Base-by-base conservation (phyloP, 1,284 basidiomycete genomes). In the Cerioporus squamosus region DNA sequence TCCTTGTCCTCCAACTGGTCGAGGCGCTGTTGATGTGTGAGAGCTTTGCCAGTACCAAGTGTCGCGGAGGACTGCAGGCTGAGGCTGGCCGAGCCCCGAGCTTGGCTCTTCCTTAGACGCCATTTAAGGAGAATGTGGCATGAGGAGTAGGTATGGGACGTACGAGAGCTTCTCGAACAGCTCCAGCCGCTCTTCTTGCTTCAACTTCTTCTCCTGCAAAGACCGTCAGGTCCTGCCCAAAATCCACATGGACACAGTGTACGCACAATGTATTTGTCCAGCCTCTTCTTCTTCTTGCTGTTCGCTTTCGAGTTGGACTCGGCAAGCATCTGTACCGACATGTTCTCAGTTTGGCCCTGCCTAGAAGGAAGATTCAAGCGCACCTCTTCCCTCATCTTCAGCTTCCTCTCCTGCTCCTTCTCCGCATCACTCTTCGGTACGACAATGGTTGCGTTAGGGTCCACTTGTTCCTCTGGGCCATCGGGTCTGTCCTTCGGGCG, bases 181-280 rank as follows among this genome's bases (percentile, higher is more conserved):
- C 20, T 80, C 71, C 2, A 84, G 69, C 45, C 92, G 83, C 63
- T 93, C 91, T 66, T 95, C 93, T 71, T 93, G 91, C 74, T 89
- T 91, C 47, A 95, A 75, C 73, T 94, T 94, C 74, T 94, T 94
- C 53, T 92, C 89, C 91, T 94, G 64, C 22, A 59, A 18, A 36
- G 12, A 26, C 44, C 52, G 42, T 24, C 57, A 4, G 44, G 22
- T 31, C 43, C 45, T 48, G 2, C 33, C 31, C 29, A 44, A 8
- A 23, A 47, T 40, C 14, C 17, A 36, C 42, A 40, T 29, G 18
- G 29, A 36, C 23, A 20, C 5, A 2, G 24, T 6, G 9, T 14
- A 71, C 82, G 63, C 55, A 91, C 91, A 64, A 95, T 93, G 66
- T 93, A 95, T 67, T 92, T 93, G 64, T 94, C 93, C 10, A 95